Base-by-base conservation (phyloP, 2,329 filamentous ascomycete genomes). In the Fusarium sp. region DNA sequence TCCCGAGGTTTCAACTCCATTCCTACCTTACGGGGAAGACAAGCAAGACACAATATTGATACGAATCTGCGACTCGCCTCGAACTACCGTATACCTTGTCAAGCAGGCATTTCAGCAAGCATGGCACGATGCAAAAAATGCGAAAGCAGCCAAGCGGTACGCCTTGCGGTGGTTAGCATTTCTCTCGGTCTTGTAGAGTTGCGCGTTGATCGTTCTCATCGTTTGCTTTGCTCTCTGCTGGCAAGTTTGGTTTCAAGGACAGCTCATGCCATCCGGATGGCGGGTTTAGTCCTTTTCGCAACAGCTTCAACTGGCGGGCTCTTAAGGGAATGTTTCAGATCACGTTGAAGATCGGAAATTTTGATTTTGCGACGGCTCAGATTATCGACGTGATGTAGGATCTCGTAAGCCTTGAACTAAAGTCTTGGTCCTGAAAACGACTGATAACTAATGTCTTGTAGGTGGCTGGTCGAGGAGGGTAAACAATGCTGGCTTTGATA, bases 341-440 rank as follows among this genome's bases (percentile, higher is more conserved):
- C 3, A 73, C 63, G 0, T 33, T 73, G 1, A 6, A 43, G 7
- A 33, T 47, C 25, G 63, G 67, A 4, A 20, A 27, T 0, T 2
- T 71, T 0, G 33, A 9, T 10, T 73, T 73, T 8, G 45, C 63
- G 0, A 32, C 30, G 1, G 70, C 60, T 0, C 73, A 73, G 27
- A 4, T 71, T 0, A 9, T 73, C 1, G 71, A 73, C 1, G 52
- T 73, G 10, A 12, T 14, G 0, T 73, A 67, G 71, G 64, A 73
- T 25, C 22, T 73, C 27, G 71, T 73, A 8, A 43, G 63, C 57
- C 1, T 14, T 10, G 2, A 4, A 15, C 15, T 14, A 10, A 14
- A 14, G 14, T 0, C n/a, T 7, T 6, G 11, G 20, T 3, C 5
- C 5, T 9, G 2, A 14, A 8, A 14, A 37, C 22, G 4, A 0